A percentile compares a stretch with the other conserved stretches of the same genome.
These are phyloP conservation scores for Prunus yedoensis DNA, from an alignment of 331 rosid species.

Conservation along the genomic window DNA sequence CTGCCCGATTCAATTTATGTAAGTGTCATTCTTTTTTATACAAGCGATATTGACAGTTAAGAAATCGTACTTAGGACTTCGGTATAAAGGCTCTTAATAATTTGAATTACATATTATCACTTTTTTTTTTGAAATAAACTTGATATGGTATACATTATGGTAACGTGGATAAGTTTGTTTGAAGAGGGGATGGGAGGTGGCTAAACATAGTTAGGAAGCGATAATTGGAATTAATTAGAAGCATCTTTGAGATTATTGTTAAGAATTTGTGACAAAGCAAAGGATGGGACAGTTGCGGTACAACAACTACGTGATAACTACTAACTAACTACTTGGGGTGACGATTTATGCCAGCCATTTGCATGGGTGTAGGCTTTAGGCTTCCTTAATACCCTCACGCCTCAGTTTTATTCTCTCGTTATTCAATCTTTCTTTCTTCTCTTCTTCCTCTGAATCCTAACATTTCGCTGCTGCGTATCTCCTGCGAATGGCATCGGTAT, in stretches of 20 bases:
- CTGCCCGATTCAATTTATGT: too few species aligned
- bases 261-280: not conserved
- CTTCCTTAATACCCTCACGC: not conserved
- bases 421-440: not conserved
- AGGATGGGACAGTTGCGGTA: not conserved
- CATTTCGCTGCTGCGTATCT: not conserved
- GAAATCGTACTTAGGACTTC: too few species aligned
- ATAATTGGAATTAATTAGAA: not conserved
- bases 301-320: not conserved
- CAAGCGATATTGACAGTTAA: too few species aligned
- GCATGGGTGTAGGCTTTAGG: not conserved
- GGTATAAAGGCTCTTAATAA: too few species aligned
- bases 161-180: too few species aligned
- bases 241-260: not conserved
- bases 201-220: not conserved
- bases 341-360: not conserved
- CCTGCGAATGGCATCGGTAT: constrained; percentile 6
- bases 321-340: not conserved
- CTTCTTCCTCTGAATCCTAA: not conserved
- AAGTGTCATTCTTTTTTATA: too few species aligned
- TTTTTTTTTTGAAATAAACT: too few species aligned
- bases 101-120: too few species aligned
- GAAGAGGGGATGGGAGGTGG: not conserved
- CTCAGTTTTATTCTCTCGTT: not conserved
- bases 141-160: too few species aligned